Conservation (phyloP, 1,284 basidiomycete species). For the Malassezia japonica region DNA sequence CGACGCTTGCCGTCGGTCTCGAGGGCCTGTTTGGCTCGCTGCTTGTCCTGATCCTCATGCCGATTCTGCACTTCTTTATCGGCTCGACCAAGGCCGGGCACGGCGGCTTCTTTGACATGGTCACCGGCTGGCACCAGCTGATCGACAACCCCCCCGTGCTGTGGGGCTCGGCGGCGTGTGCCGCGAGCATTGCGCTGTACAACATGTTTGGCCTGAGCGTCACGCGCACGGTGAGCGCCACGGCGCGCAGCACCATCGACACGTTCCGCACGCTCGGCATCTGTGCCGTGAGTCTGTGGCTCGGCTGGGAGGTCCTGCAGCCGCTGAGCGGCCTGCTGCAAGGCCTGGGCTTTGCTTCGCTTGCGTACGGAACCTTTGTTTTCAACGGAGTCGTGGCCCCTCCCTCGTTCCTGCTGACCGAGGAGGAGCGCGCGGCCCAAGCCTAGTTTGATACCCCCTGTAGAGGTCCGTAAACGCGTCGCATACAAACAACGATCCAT, state of each 20-base stretch:
- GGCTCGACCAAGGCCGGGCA: constrained; percentile 53
- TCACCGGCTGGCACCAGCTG: constrained; percentile 82
- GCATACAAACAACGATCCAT: too few relatives aligned
- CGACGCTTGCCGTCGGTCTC: constrained; percentile 83
- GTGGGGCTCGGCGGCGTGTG: constrained; percentile 60
- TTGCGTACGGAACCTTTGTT: constrained; percentile 62
- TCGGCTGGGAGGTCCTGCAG: constrained; percentile 80
- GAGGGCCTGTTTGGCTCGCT: constrained; percentile 85
- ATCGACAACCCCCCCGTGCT: constrained; percentile 67
- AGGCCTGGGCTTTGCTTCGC: constrained; percentile 72
- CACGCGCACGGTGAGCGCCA: constrained; percentile 55
- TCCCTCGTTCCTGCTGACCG: constrained; percentile 11
- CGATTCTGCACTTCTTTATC: constrained; percentile 57
- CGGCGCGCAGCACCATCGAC: constrained; percentile 62
- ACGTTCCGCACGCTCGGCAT: constrained; percentile 90
- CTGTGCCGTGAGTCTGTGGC: constrained; percentile 49
- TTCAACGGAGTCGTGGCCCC: constrained; percentile 44
- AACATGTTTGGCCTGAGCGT: constrained; percentile 92
- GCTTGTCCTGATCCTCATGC: constrained; percentile 65
- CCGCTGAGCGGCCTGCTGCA: constrained; percentile 77
- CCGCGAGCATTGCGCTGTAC: constrained; percentile 67
- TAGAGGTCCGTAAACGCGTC: too few relatives aligned
- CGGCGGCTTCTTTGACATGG: constrained; percentile 81
- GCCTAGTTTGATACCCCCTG: too few relatives aligned
- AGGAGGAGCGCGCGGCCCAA: not conserved